Percentiles rank a stretch among this genome's conserved stretches.
Evolutionary conservation across 805 yeast species (phyloP).

Genomic region (Cyberlindnera maclurae): DNA sequence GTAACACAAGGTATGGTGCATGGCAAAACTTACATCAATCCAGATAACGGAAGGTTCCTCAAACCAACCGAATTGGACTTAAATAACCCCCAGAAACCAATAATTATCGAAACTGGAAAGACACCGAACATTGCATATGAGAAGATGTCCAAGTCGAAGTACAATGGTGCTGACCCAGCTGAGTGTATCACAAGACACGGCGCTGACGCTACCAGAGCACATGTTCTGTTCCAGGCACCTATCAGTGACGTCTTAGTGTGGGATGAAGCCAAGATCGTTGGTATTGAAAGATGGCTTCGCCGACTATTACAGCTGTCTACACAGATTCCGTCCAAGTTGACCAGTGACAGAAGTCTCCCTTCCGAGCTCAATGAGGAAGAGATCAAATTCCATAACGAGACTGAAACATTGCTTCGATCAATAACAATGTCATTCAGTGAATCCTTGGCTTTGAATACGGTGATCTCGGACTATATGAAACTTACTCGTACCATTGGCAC

Average conservation of each 20-base stretch:
- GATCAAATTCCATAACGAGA: slow-evolving; percentile 47
- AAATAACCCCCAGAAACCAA: slow-evolving; percentile 33
- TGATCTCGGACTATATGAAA: slow-evolving; percentile 87
- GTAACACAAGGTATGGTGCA: slow-evolving; percentile 99
- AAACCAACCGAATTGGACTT: slow-evolving; percentile 68
- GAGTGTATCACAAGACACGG: slow-evolving; percentile 72
- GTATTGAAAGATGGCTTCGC: slow-evolving; percentile 80
- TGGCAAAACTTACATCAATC: slow-evolving; percentile 75
- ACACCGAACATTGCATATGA: slow-evolving; percentile 59
- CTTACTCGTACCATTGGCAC: slow-evolving; percentile 45
- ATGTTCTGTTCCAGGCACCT: slow-evolving; percentile 88
- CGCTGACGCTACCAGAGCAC: slow-evolving; percentile 92
- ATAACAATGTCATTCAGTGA: slow-evolving; percentile 55
- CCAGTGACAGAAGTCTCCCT: not conserved
- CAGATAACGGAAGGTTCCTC: slow-evolving; percentile 64
- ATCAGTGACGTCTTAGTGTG: slow-evolving; percentile 74
- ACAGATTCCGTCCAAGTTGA: slow-evolving; percentile 10
- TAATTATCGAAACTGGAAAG: slow-evolving; percentile 42
- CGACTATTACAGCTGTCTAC: slow-evolving; percentile 36
- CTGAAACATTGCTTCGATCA: slow-evolving; percentile 38
- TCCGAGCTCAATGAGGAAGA: slow-evolving; percentile 35
- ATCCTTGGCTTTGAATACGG: slow-evolving; percentile 68
- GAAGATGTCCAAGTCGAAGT: slow-evolving; percentile 95
- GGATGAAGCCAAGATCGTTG: slow-evolving; percentile 85
- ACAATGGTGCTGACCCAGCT: slow-evolving; percentile 88